These are phyloP conservation scores for Luzula sylvatica DNA, from an alignment of 176 grass and related monocot genomes.

Conservation along the genomic window DNA sequence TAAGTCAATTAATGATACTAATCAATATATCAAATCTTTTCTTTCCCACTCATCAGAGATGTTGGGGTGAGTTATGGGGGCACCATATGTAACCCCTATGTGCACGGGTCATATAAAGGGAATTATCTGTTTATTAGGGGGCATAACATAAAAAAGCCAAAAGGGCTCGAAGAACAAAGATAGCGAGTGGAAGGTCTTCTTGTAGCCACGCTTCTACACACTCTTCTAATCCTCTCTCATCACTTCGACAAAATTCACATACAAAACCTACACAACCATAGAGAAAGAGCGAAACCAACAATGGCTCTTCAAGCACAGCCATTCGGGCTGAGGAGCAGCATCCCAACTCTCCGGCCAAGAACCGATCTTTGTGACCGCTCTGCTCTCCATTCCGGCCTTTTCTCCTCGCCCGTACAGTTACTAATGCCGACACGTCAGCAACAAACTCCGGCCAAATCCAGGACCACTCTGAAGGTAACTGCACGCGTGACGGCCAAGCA, in stretches of 20 bases:
- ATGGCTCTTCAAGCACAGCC: conserved; percentile 56
- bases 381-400: conserved; percentile 35
- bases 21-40: not conserved
- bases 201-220: conserved; percentile 48
- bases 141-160: not conserved
- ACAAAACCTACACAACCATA: not conserved
- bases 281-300: conserved; percentile 4
- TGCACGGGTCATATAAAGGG: too few relatives aligned
- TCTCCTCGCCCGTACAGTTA: conserved; percentile 20
- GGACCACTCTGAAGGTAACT: conserved; percentile 32
- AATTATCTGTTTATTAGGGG: not conserved
- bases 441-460: conserved; percentile 5
- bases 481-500: conserved; percentile 67
- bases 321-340: conserved; percentile 10
- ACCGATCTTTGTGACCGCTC: conserved; percentile 10
- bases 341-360: conserved; percentile 14
- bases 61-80: too few relatives aligned
- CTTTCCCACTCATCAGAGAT: too few relatives aligned
- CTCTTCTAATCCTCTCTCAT: not conserved
- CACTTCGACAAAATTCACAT: not conserved
- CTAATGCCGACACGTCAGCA: conserved; percentile 19
- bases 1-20: too few relatives aligned
- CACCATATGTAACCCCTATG: too few relatives aligned
- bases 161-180: conserved; percentile 25
- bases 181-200: conserved; percentile 50